Percentiles rank a stretch among this genome's conserved stretches.
Evolutionary conservation across 495 filamentous ascomycete genomes (phyloP).

Genomic region (Lichenothelia convexa): DNA sequence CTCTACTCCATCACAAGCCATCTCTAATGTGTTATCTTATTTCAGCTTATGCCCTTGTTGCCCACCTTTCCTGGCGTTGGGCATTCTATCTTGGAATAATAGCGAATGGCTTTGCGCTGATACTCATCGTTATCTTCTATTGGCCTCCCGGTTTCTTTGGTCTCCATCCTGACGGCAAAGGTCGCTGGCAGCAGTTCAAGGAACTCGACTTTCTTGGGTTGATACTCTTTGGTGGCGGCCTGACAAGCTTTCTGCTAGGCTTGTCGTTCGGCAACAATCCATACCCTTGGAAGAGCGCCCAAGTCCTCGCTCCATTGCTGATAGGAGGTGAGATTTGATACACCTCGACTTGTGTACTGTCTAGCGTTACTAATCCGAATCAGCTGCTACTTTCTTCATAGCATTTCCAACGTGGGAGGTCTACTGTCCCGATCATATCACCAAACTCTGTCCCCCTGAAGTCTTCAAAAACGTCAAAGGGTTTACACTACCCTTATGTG

Average conservation of each 20-base stretch:
- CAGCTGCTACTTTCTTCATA: neutral
- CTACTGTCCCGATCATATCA: neutral
- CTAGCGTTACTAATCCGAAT: neutral
- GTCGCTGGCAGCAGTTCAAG: constrained; percentile 18
- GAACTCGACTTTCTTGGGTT: constrained; percentile 22
- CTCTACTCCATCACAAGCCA: neutral
- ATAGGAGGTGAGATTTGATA: neutral
- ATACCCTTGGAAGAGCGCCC: neutral
- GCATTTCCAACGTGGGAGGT: neutral
- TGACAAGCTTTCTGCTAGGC: constrained; percentile 20
- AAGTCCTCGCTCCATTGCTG: neutral
- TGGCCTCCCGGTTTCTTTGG: constrained; percentile 15
- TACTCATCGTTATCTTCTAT: constrained; percentile 17
- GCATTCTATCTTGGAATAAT: constrained; percentile 63
- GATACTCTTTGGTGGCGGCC: constrained; percentile 17
- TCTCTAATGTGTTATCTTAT: neutral
- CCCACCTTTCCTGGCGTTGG: constrained; percentile 30
- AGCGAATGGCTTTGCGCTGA: constrained; percentile 21
- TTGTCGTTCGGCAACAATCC: constrained; percentile 17
- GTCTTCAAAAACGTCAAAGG: neutral
- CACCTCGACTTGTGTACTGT: neutral
- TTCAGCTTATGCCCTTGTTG: neutral
- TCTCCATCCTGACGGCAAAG: constrained; percentile 9
- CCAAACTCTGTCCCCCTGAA: neutral
- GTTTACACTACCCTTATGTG: neutral